Percentiles rank a stretch among this genome's conserved stretches.
Evolutionary conservation across 2,329 filamentous ascomycete species (phyloP).

Genomic region (Graphilbum ipis-grandicollis): DNA sequence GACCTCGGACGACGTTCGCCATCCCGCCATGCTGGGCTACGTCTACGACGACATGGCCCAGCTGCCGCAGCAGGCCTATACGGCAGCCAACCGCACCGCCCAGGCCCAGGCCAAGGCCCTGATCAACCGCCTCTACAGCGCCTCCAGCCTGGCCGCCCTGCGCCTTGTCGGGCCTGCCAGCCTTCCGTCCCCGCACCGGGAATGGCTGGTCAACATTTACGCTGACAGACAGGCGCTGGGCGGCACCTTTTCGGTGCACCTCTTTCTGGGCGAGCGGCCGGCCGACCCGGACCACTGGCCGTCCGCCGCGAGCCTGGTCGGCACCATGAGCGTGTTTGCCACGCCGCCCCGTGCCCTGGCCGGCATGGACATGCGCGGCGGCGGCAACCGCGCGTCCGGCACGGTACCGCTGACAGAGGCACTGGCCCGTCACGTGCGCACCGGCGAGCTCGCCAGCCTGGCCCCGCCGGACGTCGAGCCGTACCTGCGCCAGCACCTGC

Average conservation of each 20-base stretch:
- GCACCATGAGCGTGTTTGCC: constrained; percentile 40
- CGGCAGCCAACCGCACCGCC: constrained; percentile 16
- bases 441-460: constrained; percentile 19
- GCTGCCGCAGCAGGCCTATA: constrained; percentile 8
- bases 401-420: constrained; percentile 33
- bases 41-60: constrained; percentile 46
- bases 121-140: constrained; percentile 47
- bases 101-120: constrained; percentile 24
- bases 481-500: constrained; percentile 22
- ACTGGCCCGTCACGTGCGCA: constrained; percentile 24
- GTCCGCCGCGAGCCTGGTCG: constrained; percentile 36
- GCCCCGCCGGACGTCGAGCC: constrained; percentile 19
- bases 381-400: constrained; percentile 22
- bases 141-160: constrained; percentile 20
- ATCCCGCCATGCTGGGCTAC: constrained; percentile 49
- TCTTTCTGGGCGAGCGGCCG: constrained; percentile 45
- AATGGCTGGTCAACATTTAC: constrained; percentile 54
- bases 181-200: no score
- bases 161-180: no score
- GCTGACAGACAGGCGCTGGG: constrained; percentile 42
- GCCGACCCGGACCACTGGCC: constrained; percentile 30
- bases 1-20: constrained; percentile 45
- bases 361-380: constrained; percentile 10
- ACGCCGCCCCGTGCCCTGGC: constrained; percentile 10
- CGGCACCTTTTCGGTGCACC: constrained; percentile 45